Conservation (phyloP, 2,329 filamentous ascomycete genomes). For the Bisporella sp. region DNA sequence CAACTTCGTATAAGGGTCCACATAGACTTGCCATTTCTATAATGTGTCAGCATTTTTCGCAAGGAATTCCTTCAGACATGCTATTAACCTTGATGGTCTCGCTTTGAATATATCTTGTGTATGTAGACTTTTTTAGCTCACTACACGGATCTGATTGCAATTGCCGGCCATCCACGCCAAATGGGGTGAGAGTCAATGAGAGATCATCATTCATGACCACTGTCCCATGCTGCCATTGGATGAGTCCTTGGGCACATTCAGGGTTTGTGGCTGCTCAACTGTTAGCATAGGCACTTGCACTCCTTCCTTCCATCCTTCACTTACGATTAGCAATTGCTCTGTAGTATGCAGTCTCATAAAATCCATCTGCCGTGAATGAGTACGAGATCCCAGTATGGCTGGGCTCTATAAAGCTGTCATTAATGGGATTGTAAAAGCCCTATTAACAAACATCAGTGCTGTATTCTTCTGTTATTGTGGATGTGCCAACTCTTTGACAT, state of each 20-base stretch:
- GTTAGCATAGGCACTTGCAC: constrained; percentile 7
- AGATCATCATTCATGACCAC: constrained; percentile 50
- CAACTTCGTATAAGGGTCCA: constrained; percentile 55
- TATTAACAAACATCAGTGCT: constrained; percentile 27
- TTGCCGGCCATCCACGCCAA: constrained; percentile 61
- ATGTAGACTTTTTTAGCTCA: constrained; percentile 37
- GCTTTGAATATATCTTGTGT: constrained; percentile 60
- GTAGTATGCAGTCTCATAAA: constrained; percentile 65
- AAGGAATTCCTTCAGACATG: background rate
- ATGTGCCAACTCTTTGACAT: constrained; percentile 1
- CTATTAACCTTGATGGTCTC: constrained; percentile 51
- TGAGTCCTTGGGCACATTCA: constrained; percentile 54
- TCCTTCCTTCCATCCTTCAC: constrained; percentile 19
- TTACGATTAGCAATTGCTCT: constrained; percentile 61
- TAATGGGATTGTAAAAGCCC: constrained; percentile 63
- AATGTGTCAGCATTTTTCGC: background rate
- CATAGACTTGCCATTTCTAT: constrained; percentile 33
- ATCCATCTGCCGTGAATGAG: constrained; percentile 62
- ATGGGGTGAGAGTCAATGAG: constrained; percentile 51
- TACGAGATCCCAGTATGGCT: constrained; percentile 63
- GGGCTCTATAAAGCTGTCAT: constrained; percentile 61
- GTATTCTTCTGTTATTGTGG: background rate
- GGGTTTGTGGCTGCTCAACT: constrained; percentile 44
- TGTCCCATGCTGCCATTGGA: constrained; percentile 68
- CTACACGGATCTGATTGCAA: constrained; percentile 59